Conservation (phyloP, 352 stramenopile species). For the Phytophthora cactorum region DNA sequence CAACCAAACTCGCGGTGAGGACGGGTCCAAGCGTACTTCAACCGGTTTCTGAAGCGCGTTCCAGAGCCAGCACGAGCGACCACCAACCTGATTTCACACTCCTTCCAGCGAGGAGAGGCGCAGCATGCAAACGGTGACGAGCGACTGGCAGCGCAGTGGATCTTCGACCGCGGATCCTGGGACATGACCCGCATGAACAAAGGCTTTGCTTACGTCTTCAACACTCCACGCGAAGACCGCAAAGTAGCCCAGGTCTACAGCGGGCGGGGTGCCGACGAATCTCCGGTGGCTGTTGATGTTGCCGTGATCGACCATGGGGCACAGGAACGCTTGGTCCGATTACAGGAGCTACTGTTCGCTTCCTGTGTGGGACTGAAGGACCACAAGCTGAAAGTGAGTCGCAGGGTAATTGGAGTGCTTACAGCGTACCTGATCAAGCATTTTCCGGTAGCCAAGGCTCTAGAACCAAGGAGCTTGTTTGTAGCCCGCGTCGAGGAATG, state of each 20-base stretch:
- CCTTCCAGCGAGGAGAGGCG: constrained; percentile 27
- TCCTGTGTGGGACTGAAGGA: background rate
- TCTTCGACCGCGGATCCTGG: background rate
- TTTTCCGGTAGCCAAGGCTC: constrained; percentile 7
- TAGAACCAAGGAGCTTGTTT: constrained; percentile 1
- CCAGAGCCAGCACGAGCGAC: constrained; percentile 6
- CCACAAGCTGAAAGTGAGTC: constrained; percentile 12
- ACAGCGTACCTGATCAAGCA: constrained; percentile 20
- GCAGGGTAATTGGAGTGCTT: constrained; percentile 16
- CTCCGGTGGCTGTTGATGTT: background rate
- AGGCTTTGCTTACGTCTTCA: background rate
- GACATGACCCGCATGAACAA: background rate
- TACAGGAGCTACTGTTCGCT: constrained; percentile 13
- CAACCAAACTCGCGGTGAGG: too few species aligned
- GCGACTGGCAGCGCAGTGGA: background rate
- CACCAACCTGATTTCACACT: constrained; percentile 32
- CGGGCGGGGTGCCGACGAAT: constrained; percentile 13
- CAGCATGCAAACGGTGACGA: constrained; percentile 29
- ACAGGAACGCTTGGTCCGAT: constrained; percentile 1
- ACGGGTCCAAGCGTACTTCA: background rate
- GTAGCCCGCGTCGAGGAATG: constrained; percentile 12
- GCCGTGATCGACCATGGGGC: background rate
- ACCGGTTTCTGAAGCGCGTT: constrained; percentile 1
- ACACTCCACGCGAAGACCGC: constrained; percentile 6
- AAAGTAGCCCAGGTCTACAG: constrained; percentile 18